phyloP scores from a whole-genome alignment of 768 basidiomycete species.

The Russula ochroleuca region DNA sequence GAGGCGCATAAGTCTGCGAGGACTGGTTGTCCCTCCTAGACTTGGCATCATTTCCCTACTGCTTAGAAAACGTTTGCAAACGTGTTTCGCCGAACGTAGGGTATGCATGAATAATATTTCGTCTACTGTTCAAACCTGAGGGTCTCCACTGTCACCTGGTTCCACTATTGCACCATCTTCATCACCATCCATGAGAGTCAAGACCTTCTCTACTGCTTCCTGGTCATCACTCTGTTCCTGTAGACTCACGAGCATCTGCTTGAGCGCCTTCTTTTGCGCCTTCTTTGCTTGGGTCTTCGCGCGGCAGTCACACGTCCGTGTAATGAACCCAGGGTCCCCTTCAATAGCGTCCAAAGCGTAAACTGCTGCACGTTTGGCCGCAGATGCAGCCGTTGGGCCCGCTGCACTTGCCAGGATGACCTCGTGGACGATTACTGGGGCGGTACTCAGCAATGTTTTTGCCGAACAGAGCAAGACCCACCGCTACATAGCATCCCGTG shows the following conservation, averaged over 20 bases:
- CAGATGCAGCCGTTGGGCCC: slow-evolving; percentile 48
- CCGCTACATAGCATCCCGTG: slow-evolving; percentile 48
- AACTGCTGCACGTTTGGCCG: slow-evolving; percentile 57
- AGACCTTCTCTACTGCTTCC: slow-evolving; percentile 9
- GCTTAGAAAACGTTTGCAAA: slow-evolving; percentile 4
- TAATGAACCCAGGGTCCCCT: slow-evolving; percentile 57
- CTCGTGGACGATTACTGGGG: slow-evolving; percentile 63
- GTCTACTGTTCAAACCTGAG: slow-evolving; percentile 2
- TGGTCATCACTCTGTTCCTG: slow-evolving; percentile 28
- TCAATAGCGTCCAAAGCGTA: slow-evolving; percentile 68
- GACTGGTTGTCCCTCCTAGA: neutral
- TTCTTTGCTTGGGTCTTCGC: slow-evolving; percentile 35
- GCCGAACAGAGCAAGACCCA: slow-evolving; percentile 29
- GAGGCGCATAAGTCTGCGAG: neutral
- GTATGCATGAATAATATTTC: slow-evolving; percentile 6
- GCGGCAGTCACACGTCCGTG: slow-evolving; percentile 65
- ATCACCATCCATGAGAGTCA: slow-evolving; percentile 6
- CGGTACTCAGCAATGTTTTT: slow-evolving; percentile 13
- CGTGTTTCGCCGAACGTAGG: neutral
- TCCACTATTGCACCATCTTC: slow-evolving; percentile 4
- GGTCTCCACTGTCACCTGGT: neutral
- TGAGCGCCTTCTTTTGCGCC: slow-evolving; percentile 38
- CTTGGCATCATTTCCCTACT: neutral
- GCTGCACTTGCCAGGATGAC: slow-evolving; percentile 55
- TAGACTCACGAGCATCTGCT: slow-evolving; percentile 32